Base-by-base conservation (phyloP, 768 basidiomycete species). In the Calocera viscosa region DNA sequence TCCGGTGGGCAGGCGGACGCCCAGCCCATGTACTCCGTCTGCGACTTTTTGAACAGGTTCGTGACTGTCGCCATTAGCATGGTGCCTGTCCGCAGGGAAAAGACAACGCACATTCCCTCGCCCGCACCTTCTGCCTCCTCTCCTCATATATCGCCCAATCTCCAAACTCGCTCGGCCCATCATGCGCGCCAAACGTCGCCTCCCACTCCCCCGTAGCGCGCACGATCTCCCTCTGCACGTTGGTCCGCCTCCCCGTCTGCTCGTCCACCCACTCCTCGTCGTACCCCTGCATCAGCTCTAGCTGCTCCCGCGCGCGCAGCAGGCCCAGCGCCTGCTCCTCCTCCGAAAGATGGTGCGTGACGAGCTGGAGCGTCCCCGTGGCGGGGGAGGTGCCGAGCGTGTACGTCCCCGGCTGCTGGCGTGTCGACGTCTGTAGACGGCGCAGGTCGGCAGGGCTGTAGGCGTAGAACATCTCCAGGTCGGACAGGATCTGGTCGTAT, bases 401-500 rank as follows among this genome's bases (percentile, higher is more conserved):
- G 26, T 32, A 60, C 22, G 53, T 60, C 14, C 53, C 53, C 30
- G 53, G 53, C 16, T 28, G 26, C 30, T 26, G 5, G 53, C 53
- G 53, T 5, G 53, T 60, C 26, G 14, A 28, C 16, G 24, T 32
- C 30, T 60, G 53, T 5, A 60, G 53, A 2, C 24, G 53, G 14
- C 53, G 24, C 16, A 60, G 30, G 30, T 60, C 53, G 30, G 53
- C 53, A 14, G 53, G 53, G 24, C 26, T 11, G 30, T 60, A 22
- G 8, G 53, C 53, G 16, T 16, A 80, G 72, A 79, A 81, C 0
- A 79, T 80, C 34, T 78, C 74, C 8, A 83, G 68, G 68, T 81
- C 77, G 19, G 67, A 70, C 68, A 74, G 69, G 65, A 84, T 83
- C 66, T 81, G 79, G 70, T 84, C 82, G 70, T 83, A 84, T 68